Evolutionary conservation across 2,329 filamentous ascomycete species (phyloP).

Genomic region (Colletotrichum kahawae): DNA sequence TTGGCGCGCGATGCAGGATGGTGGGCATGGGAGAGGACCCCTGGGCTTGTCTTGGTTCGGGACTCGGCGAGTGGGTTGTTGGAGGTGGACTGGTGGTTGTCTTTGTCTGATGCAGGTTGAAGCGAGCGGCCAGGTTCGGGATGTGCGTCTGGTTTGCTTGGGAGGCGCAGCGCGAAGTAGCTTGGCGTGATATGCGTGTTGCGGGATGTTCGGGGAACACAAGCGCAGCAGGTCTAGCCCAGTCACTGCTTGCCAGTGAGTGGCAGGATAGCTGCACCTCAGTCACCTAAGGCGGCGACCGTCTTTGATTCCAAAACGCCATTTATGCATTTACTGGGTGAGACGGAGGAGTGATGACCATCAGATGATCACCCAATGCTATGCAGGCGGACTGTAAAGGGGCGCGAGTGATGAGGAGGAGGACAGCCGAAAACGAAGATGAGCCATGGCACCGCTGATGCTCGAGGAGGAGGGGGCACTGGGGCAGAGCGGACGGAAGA

Average conservation of each 20-base stretch:
- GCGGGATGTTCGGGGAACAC: background rate
- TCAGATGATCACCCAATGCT: slow-evolving; percentile 14
- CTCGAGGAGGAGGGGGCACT: background rate
- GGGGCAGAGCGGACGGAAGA: background rate
- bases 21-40: background rate
- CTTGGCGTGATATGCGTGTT: slow-evolving; percentile 12
- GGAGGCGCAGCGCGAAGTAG: background rate
- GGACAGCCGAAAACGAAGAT: background rate
- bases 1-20: background rate
- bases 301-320: background rate
- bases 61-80: background rate
- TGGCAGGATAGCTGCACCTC: background rate
- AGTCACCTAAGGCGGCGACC: background rate
- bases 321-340: slow-evolving; percentile 12
- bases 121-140: background rate
- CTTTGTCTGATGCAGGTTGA: background rate
- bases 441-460: background rate
- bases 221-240: background rate
- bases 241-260: background rate
- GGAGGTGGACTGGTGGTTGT: background rate
- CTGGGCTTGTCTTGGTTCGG: slow-evolving; percentile 1
- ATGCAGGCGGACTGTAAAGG: background rate
- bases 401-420: background rate
- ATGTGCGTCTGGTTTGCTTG: background rate
- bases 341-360: background rate